A percentile compares a stretch with the other conserved stretches of the same genome.
phyloP scores from a whole-genome alignment of 768 basidiomycete species.

The Lentinula lateritia region DNA sequence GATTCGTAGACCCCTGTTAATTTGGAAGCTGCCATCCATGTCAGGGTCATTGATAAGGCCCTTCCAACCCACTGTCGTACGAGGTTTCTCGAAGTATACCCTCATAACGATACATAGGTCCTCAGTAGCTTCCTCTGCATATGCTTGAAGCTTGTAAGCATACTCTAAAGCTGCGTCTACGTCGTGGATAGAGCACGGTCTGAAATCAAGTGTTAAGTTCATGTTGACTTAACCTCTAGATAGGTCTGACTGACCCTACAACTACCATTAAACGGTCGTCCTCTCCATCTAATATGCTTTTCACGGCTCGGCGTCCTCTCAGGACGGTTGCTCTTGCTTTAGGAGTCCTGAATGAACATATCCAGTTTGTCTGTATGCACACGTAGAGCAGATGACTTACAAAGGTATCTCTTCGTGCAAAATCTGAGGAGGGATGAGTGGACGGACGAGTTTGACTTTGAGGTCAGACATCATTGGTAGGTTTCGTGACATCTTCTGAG shows the following conservation, averaged over 20 bases:
- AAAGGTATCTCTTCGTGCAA: constrained; percentile 86
- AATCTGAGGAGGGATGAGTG: constrained; percentile 91
- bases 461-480: not conserved
- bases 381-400: constrained; percentile 33
- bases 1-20: constrained; percentile 92
- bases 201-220: not conserved
- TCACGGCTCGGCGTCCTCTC: constrained; percentile 72
- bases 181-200: constrained; percentile 81
- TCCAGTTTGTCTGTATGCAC: not conserved
- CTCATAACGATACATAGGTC: constrained; percentile 93
- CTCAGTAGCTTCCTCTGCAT: constrained; percentile 42
- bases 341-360: constrained; percentile 48
- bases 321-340: constrained; percentile 86
- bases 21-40: constrained; percentile 90
- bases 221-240: no score
- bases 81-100: constrained; percentile 94
- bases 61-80: constrained; percentile 98
- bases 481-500: not conserved
- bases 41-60: constrained; percentile 89
- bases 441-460: constrained; percentile 72
- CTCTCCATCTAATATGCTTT: constrained; percentile 77
- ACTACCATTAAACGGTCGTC: constrained; percentile 87
- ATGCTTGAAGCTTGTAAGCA: constrained; percentile 57
- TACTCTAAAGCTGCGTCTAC: constrained; percentile 81
- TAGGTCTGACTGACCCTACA: constrained; percentile 59